A percentile compares a stretch with the other conserved stretches of the same genome.
Evolutionary conservation across 2,329 filamentous ascomycete species (phyloP).

Genomic region (Beauveria asiatica): DNA sequence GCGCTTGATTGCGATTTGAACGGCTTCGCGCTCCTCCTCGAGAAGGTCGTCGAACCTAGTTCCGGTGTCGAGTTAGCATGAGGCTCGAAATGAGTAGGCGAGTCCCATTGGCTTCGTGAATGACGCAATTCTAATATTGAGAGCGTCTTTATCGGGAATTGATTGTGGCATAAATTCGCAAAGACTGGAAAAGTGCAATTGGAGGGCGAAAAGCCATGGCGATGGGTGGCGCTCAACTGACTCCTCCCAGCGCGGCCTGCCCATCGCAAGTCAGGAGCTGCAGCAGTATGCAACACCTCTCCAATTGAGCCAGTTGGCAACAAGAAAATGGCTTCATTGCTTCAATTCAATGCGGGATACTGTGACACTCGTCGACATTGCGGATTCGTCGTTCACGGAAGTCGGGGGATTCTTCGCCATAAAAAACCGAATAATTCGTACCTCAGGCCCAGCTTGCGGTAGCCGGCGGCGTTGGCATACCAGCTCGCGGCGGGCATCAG

Average conservation of each 20-base stretch:
- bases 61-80: conserved; percentile 1
- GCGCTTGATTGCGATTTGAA: conserved; percentile 83
- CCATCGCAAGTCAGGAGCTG: not conserved
- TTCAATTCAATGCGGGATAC: not conserved
- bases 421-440: conserved; percentile 35
- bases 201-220: too few relatives aligned
- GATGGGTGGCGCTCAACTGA: not conserved
- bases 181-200: not conserved
- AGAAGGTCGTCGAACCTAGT: conserved; percentile 87
- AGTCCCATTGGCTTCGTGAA: not conserved
- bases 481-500: conserved; percentile 77
- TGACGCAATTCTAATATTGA: not conserved
- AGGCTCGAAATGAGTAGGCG: not conserved
- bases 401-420: not conserved
- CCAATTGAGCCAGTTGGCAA: not conserved
- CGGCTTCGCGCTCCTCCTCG: conserved; percentile 80
- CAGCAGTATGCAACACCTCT: too few relatives aligned
- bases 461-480: conserved; percentile 85
- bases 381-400: not conserved
- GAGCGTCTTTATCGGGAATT: not conserved
- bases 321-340: too few relatives aligned
- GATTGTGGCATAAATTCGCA: not conserved
- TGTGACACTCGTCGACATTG: not conserved
- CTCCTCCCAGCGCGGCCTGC: not conserved
- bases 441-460: conserved; percentile 87